Percentiles rank a stretch among this genome's conserved stretches.
phyloP scores from a whole-genome alignment of 2,329 filamentous ascomycete genomes.

The Phaeosphaeriaceae sp. region DNA sequence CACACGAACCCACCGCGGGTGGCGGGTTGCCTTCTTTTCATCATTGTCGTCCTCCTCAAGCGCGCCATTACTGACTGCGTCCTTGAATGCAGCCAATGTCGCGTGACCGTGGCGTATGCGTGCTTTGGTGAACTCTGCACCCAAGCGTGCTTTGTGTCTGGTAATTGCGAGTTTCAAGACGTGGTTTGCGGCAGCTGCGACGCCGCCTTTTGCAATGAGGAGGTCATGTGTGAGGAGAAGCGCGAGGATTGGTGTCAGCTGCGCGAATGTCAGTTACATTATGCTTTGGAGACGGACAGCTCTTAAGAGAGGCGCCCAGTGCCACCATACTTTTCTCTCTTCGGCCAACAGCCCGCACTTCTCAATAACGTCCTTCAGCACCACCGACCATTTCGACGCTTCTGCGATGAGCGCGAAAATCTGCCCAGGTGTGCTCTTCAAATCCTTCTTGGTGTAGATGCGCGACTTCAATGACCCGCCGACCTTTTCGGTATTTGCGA shows the following conservation, averaged over 20 bases:
- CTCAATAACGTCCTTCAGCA: slow-evolving; percentile 91
- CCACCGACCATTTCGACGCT: slow-evolving; percentile 85
- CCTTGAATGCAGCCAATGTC: slow-evolving; percentile 70
- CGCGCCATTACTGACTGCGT: slow-evolving; percentile 59
- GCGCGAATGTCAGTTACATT: slow-evolving; percentile 9
- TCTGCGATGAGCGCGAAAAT: slow-evolving; percentile 88
- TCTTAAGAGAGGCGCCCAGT: not conserved
- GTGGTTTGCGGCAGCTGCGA: slow-evolving; percentile 81
- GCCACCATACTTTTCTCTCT: slow-evolving; percentile 76
- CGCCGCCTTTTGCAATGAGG: slow-evolving; percentile 79
- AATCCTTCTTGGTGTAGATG: slow-evolving; percentile 74
- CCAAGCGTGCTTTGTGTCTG: slow-evolving; percentile 80
- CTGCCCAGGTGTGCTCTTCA: slow-evolving; percentile 81
- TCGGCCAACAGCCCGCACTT: slow-evolving; percentile 74
- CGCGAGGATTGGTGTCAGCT: slow-evolving; percentile 82
- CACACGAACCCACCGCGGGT: slow-evolving; percentile 91
- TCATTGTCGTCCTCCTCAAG: slow-evolving; percentile 41
- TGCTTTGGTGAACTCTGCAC: slow-evolving; percentile 81
- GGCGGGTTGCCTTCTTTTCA: slow-evolving; percentile 55
- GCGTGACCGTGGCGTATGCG: slow-evolving; percentile 75
- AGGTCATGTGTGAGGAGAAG: slow-evolving; percentile 87
- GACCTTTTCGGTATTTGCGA: slow-evolving; percentile 67
- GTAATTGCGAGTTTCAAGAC: slow-evolving; percentile 78
- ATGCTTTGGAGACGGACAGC: not conserved
- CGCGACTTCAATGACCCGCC: slow-evolving; percentile 88